Percentiles rank a stretch among this genome's conserved stretches.
These are phyloP conservation scores for sorghum (Sorghum bicolor) DNA, from an alignment of 176 grass and related monocot species.

Conservation along the genomic window DNA sequence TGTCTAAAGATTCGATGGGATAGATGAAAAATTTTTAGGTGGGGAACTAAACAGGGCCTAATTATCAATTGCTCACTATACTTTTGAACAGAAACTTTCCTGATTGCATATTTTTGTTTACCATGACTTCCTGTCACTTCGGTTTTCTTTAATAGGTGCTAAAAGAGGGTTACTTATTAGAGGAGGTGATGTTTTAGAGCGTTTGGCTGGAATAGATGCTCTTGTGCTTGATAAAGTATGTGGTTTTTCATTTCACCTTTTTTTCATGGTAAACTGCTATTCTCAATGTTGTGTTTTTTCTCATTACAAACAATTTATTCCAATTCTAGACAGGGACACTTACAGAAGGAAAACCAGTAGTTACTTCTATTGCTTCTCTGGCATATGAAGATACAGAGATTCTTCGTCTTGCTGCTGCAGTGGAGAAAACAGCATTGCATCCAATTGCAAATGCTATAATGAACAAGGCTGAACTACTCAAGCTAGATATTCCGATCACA, in stretches of 20 bases:
- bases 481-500: slow-evolving; percentile 67
- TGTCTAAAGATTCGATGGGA: no score
- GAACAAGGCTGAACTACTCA: slow-evolving; percentile 64
- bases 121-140: background rate
- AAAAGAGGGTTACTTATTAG: slow-evolving; percentile 91
- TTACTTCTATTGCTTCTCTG: slow-evolving; percentile 76
- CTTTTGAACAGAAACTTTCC: background rate
- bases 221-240: slow-evolving; percentile 87
- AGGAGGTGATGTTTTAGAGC: slow-evolving; percentile 96
- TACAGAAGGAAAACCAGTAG: slow-evolving; percentile 92
- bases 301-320: slow-evolving; percentile 1
- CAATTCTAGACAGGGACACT: slow-evolving; percentile 72
- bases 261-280: background rate
- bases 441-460: slow-evolving; percentile 95
- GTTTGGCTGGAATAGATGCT: slow-evolving; percentile 70
- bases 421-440: slow-evolving; percentile 92
- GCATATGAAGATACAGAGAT: slow-evolving; percentile 58
- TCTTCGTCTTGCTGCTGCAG: slow-evolving; percentile 86
- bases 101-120: slow-evolving; percentile 4
- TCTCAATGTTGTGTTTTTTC: background rate
- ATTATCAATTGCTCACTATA: background rate
- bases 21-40: no score
- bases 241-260: slow-evolving; percentile 8
- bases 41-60: no score
- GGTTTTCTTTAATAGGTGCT: slow-evolving; percentile 63